Evolutionary conservation across 2,329 filamentous ascomycete genomes (phyloP), one percentile per base, ranked within the genome.

Genomic region (Colletotrichum agaves): DNA sequence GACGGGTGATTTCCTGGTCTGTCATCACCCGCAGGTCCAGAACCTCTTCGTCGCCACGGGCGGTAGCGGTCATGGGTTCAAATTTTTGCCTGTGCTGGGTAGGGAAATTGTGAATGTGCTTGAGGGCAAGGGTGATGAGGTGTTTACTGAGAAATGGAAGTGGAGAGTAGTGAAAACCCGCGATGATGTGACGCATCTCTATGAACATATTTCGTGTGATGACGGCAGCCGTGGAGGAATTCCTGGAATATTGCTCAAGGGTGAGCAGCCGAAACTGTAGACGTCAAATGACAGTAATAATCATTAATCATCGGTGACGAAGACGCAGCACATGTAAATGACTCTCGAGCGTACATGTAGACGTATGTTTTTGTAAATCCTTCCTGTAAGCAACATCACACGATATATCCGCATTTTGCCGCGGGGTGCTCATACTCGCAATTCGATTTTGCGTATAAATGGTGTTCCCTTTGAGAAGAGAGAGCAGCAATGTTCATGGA

Each of bases 1-100:
- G 7, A 88, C 87, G 17, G 91, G 87, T 21, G 88, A 93, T 74
- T 93, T 92, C 80, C 83, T 93, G 61, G 83, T 93, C 68, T 87
- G 90, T 73, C 89, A 90, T 76, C 90, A 93, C 73, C 91, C 91
- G 0, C 78, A 82, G 15, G 87, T 87, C 77, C 75, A 82, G 63
- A 83, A 84, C 13, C 77, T 90, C 4, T 90, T 91, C 72, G 73
- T 91, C 23, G 87, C 87, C 0, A 89, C 87, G 0, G 88, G 87
- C 3, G 88, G 88, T 60, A 90, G 87, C 70, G 88, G 88, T 3
- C 88, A 91, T 74, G 90, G 79, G 5, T 92, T 89, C 82, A 92
- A 92, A 76, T 92, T 92, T 76, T 76, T 91, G 62, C 90, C 90
- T 0, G 85, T 91, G 5, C 79, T 92, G 12, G 90, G 90, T 8